Base-by-base conservation (phyloP, 2,329 filamentous ascomycete species). In the Apiospora pterosperma region DNA sequence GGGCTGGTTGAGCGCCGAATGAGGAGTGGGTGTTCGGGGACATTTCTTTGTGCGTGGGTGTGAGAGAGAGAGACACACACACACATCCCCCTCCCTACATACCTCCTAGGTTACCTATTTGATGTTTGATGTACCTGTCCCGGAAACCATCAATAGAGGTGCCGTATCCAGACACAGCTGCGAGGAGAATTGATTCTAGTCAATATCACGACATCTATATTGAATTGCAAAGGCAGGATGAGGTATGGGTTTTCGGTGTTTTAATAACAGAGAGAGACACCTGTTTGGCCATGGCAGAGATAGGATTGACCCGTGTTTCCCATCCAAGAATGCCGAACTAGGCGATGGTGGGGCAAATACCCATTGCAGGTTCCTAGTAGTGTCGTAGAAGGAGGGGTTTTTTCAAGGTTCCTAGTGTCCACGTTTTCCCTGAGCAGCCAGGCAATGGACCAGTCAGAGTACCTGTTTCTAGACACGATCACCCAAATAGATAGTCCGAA, bases 301-400 rank as follows among this genome's bases (percentile, higher is more conserved):
- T 10, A 34, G 14, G 34, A 55, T 55, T 55, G 28, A 55, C 48
- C 48, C 48, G 48, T 34, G 48, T 55, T 28, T 55, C 28, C 48
- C 48, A n/a, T 3, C n/a, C 48, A 55, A 55, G 48, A 55, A 55
- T 55, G 48, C 48, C 48, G 48, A 55, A 55, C 48, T 55, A 55
- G 31, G 25, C 34, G 28, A n/a, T 34, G 48, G 48, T 55, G 48
- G 48, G 48, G 48, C 28, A 55, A 5, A 55, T 25, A n/a, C n/a
- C n/a, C n/a, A n/a, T 34, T 55, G 48, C 48, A 55, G 48, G 48
- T 55, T 55, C 48, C 48, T 55, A 25, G 19, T n/a, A 42, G 41
- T 21, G 21, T n/a, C 21, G 41, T 55, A n/a, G n/a, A n/a, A n/a
- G 48, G 48, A 55, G 48, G 48, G 48, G 48, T 34, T 55, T 41